phyloP scores from a whole-genome alignment of 179 eudicot genomes.

The Patellifolia procumbens region DNA sequence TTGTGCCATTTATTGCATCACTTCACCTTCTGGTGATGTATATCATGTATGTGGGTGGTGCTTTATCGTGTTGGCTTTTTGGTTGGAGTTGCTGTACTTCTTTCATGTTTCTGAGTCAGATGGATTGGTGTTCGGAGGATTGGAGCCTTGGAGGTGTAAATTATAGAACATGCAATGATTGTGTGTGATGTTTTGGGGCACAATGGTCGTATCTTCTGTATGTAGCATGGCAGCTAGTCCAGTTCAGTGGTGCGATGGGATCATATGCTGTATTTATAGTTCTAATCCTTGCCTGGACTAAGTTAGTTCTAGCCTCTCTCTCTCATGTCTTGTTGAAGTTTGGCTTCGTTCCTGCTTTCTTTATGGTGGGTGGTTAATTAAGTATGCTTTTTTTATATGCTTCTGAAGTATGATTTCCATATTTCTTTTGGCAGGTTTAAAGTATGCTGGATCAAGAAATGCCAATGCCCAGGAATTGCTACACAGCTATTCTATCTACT shows the following conservation, averaged over 20 bases:
- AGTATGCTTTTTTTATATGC: not conserved
- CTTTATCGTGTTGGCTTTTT: no score
- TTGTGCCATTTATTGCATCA: not conserved
- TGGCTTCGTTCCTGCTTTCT: not conserved
- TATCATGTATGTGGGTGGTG: not conserved
- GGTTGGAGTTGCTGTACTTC: no score
- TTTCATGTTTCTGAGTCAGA: not conserved
- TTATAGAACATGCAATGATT: no score
- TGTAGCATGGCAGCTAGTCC: no score
- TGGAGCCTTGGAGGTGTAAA: no score
- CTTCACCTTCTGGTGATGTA: not conserved
- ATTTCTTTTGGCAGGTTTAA: constrained; percentile 60
- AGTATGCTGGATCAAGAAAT: constrained; percentile 92
- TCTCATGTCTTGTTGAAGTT: not conserved
- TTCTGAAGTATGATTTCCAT: not conserved
- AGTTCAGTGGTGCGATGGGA: no score
- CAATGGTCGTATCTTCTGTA: no score
- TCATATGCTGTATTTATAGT: no score
- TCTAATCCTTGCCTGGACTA: no score
- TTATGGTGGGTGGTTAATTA: not conserved
- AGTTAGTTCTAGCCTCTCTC: not conserved
- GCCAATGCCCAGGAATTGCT: constrained; percentile 83
- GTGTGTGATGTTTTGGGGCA: no score
- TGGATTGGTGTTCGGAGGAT: no score
- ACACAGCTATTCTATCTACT: constrained; percentile 69